Percentiles rank a stretch among this genome's conserved stretches.
Conservation (phyloP, 179 eudicot genomes). For the Silene vulgaris region DNA sequence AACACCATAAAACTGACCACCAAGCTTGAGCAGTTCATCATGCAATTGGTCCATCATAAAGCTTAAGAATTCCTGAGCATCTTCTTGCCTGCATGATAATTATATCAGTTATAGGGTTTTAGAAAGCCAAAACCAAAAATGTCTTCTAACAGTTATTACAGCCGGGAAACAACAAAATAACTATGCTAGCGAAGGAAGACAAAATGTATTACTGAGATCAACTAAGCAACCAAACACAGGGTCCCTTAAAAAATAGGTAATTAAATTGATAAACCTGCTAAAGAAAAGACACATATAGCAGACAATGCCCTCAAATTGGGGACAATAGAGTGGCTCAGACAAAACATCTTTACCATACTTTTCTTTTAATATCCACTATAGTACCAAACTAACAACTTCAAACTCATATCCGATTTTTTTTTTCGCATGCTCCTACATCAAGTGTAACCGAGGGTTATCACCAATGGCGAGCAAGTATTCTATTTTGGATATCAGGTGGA, state of each 20-base stretch:
- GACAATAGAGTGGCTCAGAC: not conserved
- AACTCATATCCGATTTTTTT: no score
- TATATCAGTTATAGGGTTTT: not conserved
- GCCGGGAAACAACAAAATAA: not conserved
- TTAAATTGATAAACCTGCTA: not conserved
- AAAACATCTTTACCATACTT: not conserved
- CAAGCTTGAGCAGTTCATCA: conserved; percentile 81
- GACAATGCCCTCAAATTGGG: no score
- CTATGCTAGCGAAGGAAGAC: not conserved
- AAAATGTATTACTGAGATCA: no score
- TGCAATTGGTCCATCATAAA: conserved; percentile 85
- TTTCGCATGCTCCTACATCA: not conserved
- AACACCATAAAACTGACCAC: conserved; percentile 43
- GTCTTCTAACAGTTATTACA: not conserved
- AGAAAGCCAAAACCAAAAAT: not conserved
- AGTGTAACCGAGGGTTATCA: not conserved
- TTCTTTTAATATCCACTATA: not conserved
- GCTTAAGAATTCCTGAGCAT: conserved; percentile 91
- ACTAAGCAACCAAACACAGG: not conserved
- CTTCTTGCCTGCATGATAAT: conserved; percentile 67
- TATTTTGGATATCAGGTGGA: no score
- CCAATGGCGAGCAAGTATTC: no score
- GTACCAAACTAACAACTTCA: no score
- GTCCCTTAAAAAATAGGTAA: not conserved
- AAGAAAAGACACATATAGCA: not conserved